phyloP scores from a whole-genome alignment of 1,139 yeast genomes.

The Oligophagozyma castellii region DNA sequence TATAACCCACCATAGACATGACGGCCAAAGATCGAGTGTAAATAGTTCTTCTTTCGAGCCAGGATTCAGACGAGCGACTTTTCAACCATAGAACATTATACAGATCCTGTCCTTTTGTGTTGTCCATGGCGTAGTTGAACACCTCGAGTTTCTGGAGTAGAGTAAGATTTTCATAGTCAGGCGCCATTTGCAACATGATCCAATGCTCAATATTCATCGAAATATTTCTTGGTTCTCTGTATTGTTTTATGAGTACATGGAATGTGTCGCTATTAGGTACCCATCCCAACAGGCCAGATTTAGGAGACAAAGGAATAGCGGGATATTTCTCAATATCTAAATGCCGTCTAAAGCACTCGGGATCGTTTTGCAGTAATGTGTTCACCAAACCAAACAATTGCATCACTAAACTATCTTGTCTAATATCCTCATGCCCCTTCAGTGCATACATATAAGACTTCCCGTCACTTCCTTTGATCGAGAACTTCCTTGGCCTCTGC shows the following conservation, averaged over 20 bases:
- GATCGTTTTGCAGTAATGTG: slow-evolving; percentile 74
- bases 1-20: slow-evolving; percentile 98
- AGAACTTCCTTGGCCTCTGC: slow-evolving; percentile 82
- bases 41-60: slow-evolving; percentile 95
- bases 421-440: slow-evolving; percentile 95
- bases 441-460: slow-evolving; percentile 67
- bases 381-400: slow-evolving; percentile 93
- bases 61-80: slow-evolving; percentile 89
- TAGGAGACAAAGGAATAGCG: slow-evolving; percentile 92
- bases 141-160: slow-evolving; percentile 89
- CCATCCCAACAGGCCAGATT: slow-evolving; percentile 95
- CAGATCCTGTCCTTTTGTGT: slow-evolving; percentile 91
- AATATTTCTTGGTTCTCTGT: slow-evolving; percentile 83
- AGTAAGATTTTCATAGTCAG: slow-evolving; percentile 85
- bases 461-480: slow-evolving; percentile 81
- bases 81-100: slow-evolving; percentile 94
- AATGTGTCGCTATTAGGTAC: slow-evolving; percentile 95
- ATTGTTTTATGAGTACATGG: slow-evolving; percentile 84
- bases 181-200: slow-evolving; percentile 96
- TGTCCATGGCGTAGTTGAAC: slow-evolving; percentile 88
- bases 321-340: slow-evolving; percentile 83
- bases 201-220: slow-evolving; percentile 86
- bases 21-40: slow-evolving; percentile 93
- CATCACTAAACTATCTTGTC: slow-evolving; percentile 97
- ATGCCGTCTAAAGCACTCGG: slow-evolving; percentile 94